Evolutionary conservation across 352 stramenopile species (phyloP), one percentile per base, ranked within the genome.

Genomic region (Globisporangium lucens): DNA sequence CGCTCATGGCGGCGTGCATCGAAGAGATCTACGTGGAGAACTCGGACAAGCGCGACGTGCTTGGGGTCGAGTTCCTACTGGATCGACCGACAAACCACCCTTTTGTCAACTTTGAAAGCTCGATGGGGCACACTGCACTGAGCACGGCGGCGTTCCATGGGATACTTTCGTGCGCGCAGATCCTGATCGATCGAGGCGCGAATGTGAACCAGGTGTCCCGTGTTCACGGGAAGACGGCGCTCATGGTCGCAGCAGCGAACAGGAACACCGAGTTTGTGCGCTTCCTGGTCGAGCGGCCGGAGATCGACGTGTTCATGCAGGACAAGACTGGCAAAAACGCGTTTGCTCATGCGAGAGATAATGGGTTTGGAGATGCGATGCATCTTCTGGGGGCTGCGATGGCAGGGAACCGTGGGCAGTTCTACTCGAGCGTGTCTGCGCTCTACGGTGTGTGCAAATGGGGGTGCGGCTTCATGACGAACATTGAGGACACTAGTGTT

Each of bases 51-150:
- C 63, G 75, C 22, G 68, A 79, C 49, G 83, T 94, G 24, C 59
- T 91, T 1, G 79, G 74, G 0, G 77, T 87, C 24, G 80, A 84
- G 65, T 89, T 82, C 55, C 69, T 94, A 12, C 57, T 94, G 29
- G 74, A 89, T 47, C 78, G 84, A 8, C 35, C 41, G 6, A 70
- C 53, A 3, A 91, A 90, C 59, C 79, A 65, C 4, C 83, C 86
- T 46, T 75, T 77, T 17, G 83, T 89, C 3, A 83, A 91, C 30
- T 89, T 82, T 49, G 83, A 91, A 63, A 92, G 71, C 63, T 85
- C 74, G 0, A 73, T 24, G 1, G 80, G 81, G 0, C 52, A 65
- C 15, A 91, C 82, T 5, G 79, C 86, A 9, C 68, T 94, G 0
- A 58, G 38, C 30, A 77, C 76, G 3, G 72, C 83, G 0, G 84